Base-by-base conservation (phyloP, 2,329 filamentous ascomycete species). In the Colletotrichum noveboracense region DNA sequence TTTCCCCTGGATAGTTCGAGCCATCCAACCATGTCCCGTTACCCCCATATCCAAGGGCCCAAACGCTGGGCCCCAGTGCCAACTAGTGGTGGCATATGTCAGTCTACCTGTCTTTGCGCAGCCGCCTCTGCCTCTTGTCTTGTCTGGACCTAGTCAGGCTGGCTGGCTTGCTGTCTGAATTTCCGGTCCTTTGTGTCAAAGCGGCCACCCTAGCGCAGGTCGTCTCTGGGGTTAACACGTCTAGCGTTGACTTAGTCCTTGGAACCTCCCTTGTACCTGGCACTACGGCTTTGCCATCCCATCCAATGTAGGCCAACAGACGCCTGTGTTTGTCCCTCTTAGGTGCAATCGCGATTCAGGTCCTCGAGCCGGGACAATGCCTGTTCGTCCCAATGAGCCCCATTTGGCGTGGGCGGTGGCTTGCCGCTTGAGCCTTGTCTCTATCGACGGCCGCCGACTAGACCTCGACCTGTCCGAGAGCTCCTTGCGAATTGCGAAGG, bases 161-260 rank as follows among this genome's bases (percentile, higher is more conserved):
- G 38, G 18, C 64, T 55, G 38, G 38, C 28, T 52, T 66, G 38
- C 38, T 24, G 38, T 55, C 34, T 55, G 48, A 52, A 66, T 38
- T 60, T 65, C 61, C 61, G n/a, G 38, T 55, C 26, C 64, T 73
- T 73, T 34, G 70, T 75, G 73, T 75, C 73, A 68, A 75, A 75
- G 70, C 73, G 73, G 64, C 36, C 34, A 30, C 21, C 43, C 34
- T 68, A 71, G 62, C 55, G 62, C 38, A 38, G 14, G 61, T 34
- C 55, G 62, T 67, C 62, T 56, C 62, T 56, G 60, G 60, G 58
- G 58, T 70, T 43, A 70, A 65, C 26, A 32, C 14, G 43, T 65
- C 66, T 74, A 65, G 71, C 60, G 71, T 70, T 16, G 43, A 34
- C 55, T 71, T 30, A 48, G 52, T 62, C 55, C 72, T 55, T 66